Evolutionary conservation across 345 rosid genomes (phyloP), one percentile per base, ranked within the genome.

Genomic region (Sonneratia alba): DNA sequence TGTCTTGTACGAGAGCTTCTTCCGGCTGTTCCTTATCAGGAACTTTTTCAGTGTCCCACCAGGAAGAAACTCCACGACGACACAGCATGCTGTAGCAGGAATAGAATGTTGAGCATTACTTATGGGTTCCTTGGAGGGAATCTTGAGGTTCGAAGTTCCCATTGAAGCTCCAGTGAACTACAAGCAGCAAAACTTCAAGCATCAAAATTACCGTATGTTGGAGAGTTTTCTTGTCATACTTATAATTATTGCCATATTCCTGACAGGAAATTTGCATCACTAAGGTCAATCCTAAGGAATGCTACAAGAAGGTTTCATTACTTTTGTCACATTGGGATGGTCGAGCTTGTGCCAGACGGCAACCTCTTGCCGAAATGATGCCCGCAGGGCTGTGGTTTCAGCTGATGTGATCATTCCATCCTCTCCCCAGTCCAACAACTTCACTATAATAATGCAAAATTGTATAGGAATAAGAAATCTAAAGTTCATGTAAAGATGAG

Each of bases 321-420:
- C 98, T 77, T 82, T 87, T 8, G 99, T 95, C 69, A 95, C 98
- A 76, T 95, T 95, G 45, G 87, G 90, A 82, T 95, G 92, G 81
- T 86, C 75, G 67, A 95, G 97, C 86, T 89, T 95, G 75, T 95
- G 87, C 98, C 99, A 92, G 73, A 95, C 99, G 64, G 97, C 88
- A 75, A 95, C 99, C 77, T 92, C 99, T 82, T 95, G 91, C 75
- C 66, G 82, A 73, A 95, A 95, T 57, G 96, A 87, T 77, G 88
- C 83, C 68, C 94, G 84, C 67, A 85, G 70, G 71, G 94, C 88
- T 61, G 90, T 83, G 57, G 88, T 89, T 85, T 88, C 98, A 70
- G 89, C 86, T 57, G 79, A n/a, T 34, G 89, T 79, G 63, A 80
- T 85, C 21, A 81, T 68, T 64, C 91, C 90, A 77, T 90, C 89